Percentiles rank a stretch among this genome's conserved stretches.
Conservation (phyloP, 371 early-diverging fungal genomes). For the Dinochytrium kinnereticum region DNA sequence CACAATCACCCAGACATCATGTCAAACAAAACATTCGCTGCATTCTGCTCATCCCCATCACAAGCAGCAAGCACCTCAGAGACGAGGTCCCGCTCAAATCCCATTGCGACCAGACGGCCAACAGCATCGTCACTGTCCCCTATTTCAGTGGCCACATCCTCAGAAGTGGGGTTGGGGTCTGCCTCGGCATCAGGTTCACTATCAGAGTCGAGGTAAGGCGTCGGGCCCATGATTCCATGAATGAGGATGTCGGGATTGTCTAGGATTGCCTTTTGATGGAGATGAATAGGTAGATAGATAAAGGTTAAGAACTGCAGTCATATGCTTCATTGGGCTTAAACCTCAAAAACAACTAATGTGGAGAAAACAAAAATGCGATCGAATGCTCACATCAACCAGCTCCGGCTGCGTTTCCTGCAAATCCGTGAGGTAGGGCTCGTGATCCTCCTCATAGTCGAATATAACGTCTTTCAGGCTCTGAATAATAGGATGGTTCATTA, state of each 20-base stretch:
- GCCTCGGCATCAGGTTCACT: slow-evolving; percentile 80
- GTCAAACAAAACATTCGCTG: slow-evolving; percentile 95
- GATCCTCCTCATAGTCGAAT: not conserved
- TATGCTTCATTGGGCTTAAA: too few relatives aligned
- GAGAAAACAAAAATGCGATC: not conserved
- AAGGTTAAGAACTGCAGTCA: too few relatives aligned
- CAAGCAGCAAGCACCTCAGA: slow-evolving; percentile 95
- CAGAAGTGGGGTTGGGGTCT: slow-evolving; percentile 82
- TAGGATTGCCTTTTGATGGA: slow-evolving; percentile 45
- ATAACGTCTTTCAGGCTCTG: not conserved
- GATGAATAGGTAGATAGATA: not conserved
- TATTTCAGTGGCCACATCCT: slow-evolving; percentile 36
- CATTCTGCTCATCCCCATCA: slow-evolving; percentile 96
- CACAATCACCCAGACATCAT: slow-evolving; percentile 6
- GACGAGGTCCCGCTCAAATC: slow-evolving; percentile 80
- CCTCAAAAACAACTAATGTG: not conserved
- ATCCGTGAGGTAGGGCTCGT: not conserved
- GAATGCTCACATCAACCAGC: not conserved
- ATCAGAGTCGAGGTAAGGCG: slow-evolving; percentile 88
- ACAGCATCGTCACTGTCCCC: slow-evolving; percentile 91
- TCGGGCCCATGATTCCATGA: slow-evolving; percentile 88
- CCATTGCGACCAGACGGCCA: slow-evolving; percentile 83
- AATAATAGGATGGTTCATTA: not conserved
- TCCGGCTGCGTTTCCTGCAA: not conserved
- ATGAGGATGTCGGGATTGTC: slow-evolving; percentile 86